phyloP scores from a whole-genome alignment of 768 basidiomycete species.

The Termitomyces sp. region DNA sequence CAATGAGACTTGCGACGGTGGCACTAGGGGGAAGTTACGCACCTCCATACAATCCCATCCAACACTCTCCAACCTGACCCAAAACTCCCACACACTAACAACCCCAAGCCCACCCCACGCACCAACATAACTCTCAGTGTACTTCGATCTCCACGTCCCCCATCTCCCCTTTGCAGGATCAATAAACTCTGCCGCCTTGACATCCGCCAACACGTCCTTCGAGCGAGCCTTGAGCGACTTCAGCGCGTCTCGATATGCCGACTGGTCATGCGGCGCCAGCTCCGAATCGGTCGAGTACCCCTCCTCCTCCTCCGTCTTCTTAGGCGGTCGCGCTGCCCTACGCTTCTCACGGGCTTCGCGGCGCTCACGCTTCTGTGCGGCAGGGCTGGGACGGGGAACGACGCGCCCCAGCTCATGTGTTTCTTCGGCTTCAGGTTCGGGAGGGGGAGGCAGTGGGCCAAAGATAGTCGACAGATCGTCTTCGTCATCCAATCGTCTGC shows the following conservation, averaged over 20 bases:
- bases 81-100: slow-evolving; percentile 92
- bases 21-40: slow-evolving; percentile 20
- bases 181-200: slow-evolving; percentile 78
- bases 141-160: slow-evolving; percentile 73
- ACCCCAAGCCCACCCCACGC: slow-evolving; percentile 92
- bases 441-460: slow-evolving; percentile 40
- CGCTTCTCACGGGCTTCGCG: slow-evolving; percentile 59
- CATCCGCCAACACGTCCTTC: slow-evolving; percentile 71
- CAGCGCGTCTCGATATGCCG: slow-evolving; percentile 68
- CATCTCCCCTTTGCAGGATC: slow-evolving; percentile 70
- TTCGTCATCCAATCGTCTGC: slow-evolving; percentile 74
- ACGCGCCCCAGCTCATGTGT: slow-evolving; percentile 41
- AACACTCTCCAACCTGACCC: slow-evolving; percentile 82
- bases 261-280: slow-evolving; percentile 60
- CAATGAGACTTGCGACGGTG: neutral
- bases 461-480: slow-evolving; percentile 77
- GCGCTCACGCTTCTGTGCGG: slow-evolving; percentile 45
- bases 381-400: neutral
- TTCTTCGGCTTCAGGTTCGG: slow-evolving; percentile 36
- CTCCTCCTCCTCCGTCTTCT: slow-evolving; percentile 51
- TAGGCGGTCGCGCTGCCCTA: slow-evolving; percentile 41
- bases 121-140: slow-evolving; percentile 77
- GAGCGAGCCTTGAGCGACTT: slow-evolving; percentile 49
- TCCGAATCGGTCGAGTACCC: slow-evolving; percentile 88
- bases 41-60: slow-evolving; percentile 90